phyloP scores from a whole-genome alignment of 2,329 filamentous ascomycete species.

The Penicillium sp. region DNA sequence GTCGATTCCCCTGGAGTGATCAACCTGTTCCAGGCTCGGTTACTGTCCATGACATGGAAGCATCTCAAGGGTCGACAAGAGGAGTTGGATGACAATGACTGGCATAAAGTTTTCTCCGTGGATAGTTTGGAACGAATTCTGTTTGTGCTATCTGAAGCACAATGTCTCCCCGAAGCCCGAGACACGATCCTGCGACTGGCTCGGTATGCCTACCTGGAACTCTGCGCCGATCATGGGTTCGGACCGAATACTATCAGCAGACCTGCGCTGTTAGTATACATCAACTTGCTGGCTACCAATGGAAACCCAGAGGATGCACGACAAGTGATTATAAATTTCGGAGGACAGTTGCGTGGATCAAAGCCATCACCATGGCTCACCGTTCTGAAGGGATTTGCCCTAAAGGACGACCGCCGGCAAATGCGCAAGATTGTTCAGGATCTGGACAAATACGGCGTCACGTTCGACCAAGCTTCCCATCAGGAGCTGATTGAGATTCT shows the following conservation, averaged over 20 bases:
- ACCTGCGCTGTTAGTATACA: conserved; percentile 41
- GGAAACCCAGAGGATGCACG: conserved; percentile 52
- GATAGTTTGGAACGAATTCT: conserved; percentile 38
- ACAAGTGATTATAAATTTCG: conserved; percentile 40
- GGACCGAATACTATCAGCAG: conserved; percentile 28
- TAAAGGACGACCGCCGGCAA: conserved; percentile 51
- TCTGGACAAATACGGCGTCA: conserved; percentile 49
- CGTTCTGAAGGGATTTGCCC: conserved; percentile 57
- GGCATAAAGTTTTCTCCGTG: conserved; percentile 33
- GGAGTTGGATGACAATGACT: conserved; percentile 28
- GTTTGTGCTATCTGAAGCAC: conserved; percentile 32
- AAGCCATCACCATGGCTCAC: conserved; percentile 41
- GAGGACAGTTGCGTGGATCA: conserved; percentile 27
- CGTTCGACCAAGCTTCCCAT: conserved; percentile 38
- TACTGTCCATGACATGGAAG: conserved; percentile 54
- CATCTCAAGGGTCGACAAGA: conserved; percentile 47
- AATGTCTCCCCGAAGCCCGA: conserved; percentile 32
- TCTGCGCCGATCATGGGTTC: conserved; percentile 41
- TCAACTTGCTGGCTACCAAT: conserved; percentile 49
- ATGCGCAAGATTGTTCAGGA: conserved; percentile 53
- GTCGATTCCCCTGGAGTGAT: conserved; percentile 45
- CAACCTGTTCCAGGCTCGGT: conserved; percentile 62
- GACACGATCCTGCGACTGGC: conserved; percentile 37
- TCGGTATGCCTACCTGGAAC: conserved; percentile 31
- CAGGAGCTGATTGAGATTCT: conserved; percentile 57